phyloP scores from a whole-genome alignment of 2,329 filamentous ascomycete genomes.

The Chalara sp. region DNA sequence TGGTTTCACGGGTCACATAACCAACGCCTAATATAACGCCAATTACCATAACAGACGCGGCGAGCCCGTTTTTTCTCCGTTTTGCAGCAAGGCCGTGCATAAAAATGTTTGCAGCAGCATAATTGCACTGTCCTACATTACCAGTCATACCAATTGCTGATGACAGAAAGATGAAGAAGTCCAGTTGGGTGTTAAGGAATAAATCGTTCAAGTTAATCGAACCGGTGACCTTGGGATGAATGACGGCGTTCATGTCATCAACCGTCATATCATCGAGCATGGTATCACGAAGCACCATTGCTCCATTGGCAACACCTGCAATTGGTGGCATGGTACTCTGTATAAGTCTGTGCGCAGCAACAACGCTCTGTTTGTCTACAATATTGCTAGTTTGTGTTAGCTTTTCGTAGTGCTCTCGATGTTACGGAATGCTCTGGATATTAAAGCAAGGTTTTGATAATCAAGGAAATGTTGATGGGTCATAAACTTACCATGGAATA shows the following conservation, averaged over 20 bases:
- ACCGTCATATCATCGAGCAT: slow-evolving; percentile 25
- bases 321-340: slow-evolving; percentile 21
- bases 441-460: too few species aligned
- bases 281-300: slow-evolving; percentile 36
- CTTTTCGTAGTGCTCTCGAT: too few species aligned
- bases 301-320: slow-evolving; percentile 35
- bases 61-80: slow-evolving; percentile 32
- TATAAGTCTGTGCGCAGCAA: too few species aligned
- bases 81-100: slow-evolving; percentile 35
- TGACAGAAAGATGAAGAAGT: slow-evolving; percentile 37
- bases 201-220: slow-evolving; percentile 25
- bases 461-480: not conserved
- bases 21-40: slow-evolving; percentile 40
- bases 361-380: too few species aligned
- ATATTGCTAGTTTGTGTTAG: too few species aligned
- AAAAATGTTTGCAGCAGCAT: slow-evolving; percentile 37
- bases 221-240: slow-evolving; percentile 31
- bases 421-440: slow-evolving; percentile 1
- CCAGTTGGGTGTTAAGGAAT: slow-evolving; percentile 25
- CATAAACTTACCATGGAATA: slow-evolving; percentile 11
- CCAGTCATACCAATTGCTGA: slow-evolving; percentile 29
- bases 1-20: slow-evolving; percentile 19
- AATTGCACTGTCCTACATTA: slow-evolving; percentile 28
- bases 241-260: slow-evolving; percentile 17
- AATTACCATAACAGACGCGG: slow-evolving; percentile 44